A percentile compares a stretch with the other conserved stretches of the same genome.
Conservation (phyloP, 192 early-diverging fungal species). For the Coemansia asiatica region DNA sequence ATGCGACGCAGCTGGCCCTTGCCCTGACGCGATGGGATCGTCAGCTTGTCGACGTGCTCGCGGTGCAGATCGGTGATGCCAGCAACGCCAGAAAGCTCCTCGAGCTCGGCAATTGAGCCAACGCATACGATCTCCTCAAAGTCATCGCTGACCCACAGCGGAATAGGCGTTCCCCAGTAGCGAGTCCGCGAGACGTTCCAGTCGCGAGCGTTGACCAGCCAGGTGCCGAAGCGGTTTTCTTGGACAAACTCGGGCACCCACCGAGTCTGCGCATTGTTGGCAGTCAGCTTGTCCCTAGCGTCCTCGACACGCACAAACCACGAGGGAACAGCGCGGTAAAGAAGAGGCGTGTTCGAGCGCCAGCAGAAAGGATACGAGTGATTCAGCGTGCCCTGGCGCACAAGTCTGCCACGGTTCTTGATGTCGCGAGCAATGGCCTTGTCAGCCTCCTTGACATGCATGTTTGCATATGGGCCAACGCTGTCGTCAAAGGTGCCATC, state of each 20-base stretch:
- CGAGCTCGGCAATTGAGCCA: constrained; percentile 88
- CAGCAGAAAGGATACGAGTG: constrained; percentile 99
- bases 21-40: constrained; percentile 90
- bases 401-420: constrained; percentile 78
- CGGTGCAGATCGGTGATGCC: constrained; percentile 94
- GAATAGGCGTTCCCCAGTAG: constrained; percentile 99
- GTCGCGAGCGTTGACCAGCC: constrained; percentile 93
- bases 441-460: constrained; percentile 96
- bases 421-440: constrained; percentile 92
- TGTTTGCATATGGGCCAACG: constrained; percentile 75
- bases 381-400: constrained; percentile 85
- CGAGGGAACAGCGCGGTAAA: constrained; percentile 94
- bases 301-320: constrained; percentile 95
- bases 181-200: constrained; percentile 98
- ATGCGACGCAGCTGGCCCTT: constrained; percentile 82
- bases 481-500: constrained; percentile 76
- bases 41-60: constrained; percentile 94
- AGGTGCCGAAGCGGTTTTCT: constrained; percentile 97
- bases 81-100: constrained; percentile 79
- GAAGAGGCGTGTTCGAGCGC: constrained; percentile 95
- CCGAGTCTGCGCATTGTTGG: constrained; percentile 81
- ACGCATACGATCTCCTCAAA: constrained; percentile 82
- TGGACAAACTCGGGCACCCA: constrained; percentile 97
- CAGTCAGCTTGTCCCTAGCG: constrained; percentile 79
- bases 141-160: constrained; percentile 95